Conservation (phyloP, 2,329 filamentous ascomycete genomes). For the Didymella lethalis region DNA sequence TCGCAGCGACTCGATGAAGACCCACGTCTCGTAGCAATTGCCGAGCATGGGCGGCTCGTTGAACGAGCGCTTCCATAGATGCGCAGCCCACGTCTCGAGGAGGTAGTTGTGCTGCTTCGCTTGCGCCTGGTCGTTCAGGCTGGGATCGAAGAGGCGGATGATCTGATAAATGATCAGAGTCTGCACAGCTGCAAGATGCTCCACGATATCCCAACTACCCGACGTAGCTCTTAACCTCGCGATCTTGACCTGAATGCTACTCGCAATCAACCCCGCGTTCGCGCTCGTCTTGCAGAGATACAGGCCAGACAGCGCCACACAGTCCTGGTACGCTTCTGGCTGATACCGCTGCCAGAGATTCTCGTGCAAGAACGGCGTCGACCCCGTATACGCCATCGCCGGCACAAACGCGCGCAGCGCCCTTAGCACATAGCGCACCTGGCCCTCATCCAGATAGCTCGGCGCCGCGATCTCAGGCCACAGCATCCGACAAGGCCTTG, state of each 20-base stretch:
- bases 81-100: slow-evolving; percentile 38
- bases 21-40: slow-evolving; percentile 25
- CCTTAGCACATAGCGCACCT: slow-evolving; percentile 26
- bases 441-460: slow-evolving; percentile 23
- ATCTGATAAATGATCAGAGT: slow-evolving; percentile 45
- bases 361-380: slow-evolving; percentile 37
- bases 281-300: slow-evolving; percentile 35
- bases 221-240: slow-evolving; percentile 23
- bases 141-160: slow-evolving; percentile 41
- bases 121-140: slow-evolving; percentile 23
- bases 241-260: slow-evolving; percentile 36
- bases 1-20: slow-evolving; percentile 42
- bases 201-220: slow-evolving; percentile 29
- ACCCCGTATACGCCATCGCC: slow-evolving; percentile 34
- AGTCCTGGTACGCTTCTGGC: slow-evolving; percentile 39
- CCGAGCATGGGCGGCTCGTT: slow-evolving; percentile 7
- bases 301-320: slow-evolving; percentile 34
- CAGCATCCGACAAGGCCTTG: neutral
- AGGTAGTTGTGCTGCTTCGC: slow-evolving; percentile 33
- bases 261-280: slow-evolving; percentile 29
- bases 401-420: slow-evolving; percentile 31
- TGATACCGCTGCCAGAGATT: slow-evolving; percentile 30
- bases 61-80: slow-evolving; percentile 39
- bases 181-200: slow-evolving; percentile 45
- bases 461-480: slow-evolving; percentile 19